A percentile compares a stretch with the other conserved stretches of the same genome.
These are phyloP conservation scores for Harrya chromipes DNA, from an alignment of 768 basidiomycete genomes.

Conservation along the genomic window DNA sequence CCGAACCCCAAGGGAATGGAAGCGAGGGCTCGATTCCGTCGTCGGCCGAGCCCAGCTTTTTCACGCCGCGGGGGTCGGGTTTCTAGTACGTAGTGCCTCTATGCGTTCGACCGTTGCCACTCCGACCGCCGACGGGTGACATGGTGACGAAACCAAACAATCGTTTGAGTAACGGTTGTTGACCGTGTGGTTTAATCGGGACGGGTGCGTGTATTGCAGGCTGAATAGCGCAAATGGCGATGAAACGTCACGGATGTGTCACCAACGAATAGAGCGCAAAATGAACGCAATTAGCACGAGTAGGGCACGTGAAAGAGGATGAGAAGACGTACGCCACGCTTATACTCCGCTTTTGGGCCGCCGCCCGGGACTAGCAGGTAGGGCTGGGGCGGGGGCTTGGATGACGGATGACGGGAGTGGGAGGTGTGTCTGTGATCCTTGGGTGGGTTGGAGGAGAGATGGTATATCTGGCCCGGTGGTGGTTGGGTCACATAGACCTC, in stretches of 20 bases:
- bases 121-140: slow-evolving; percentile 24
- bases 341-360: slow-evolving; percentile 31
- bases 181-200: slow-evolving; percentile 26
- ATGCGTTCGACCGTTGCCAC: slow-evolving; percentile 22
- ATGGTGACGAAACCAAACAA: slow-evolving; percentile 26
- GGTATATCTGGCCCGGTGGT: slow-evolving; percentile 29
- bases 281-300: slow-evolving; percentile 13
- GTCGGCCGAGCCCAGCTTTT: neutral
- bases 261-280: slow-evolving; percentile 6
- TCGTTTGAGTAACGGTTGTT: slow-evolving; percentile 31
- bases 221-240: slow-evolving; percentile 15
- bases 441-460: slow-evolving; percentile 9
- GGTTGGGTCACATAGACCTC: slow-evolving; percentile 23
- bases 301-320: slow-evolving; percentile 10
- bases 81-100: slow-evolving; percentile 27
- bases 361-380: slow-evolving; percentile 26
- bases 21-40: neutral
- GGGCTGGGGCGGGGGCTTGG: slow-evolving; percentile 24
- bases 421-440: slow-evolving; percentile 20
- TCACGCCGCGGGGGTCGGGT: neutral
- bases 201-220: slow-evolving; percentile 28
- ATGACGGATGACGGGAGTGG: slow-evolving; percentile 20
- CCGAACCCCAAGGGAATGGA: neutral
- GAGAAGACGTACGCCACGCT: slow-evolving; percentile 27
- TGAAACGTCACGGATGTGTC: slow-evolving; percentile 1